Evolutionary conservation across 169 alveolate genomes (phyloP), one percentile per base, ranked within the genome.

Genomic region (Besnoitia besnoiti): DNA sequence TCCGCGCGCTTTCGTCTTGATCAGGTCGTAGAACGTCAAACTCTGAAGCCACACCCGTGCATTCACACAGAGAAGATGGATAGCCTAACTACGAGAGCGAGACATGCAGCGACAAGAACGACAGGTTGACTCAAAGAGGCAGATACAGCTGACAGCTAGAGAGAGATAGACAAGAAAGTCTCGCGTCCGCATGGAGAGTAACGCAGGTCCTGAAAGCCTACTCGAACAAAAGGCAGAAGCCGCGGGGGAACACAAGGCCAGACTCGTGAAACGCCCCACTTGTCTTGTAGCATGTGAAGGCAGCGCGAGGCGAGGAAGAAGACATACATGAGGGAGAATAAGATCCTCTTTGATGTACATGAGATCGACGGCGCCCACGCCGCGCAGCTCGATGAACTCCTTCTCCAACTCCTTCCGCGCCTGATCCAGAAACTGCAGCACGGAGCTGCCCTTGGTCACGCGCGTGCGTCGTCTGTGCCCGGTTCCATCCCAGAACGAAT

Each of bases 311-410:
- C 35, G 14, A 10, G 5, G 47, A n/a, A 8, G 47, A 27, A 16
- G 46, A 37, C 89, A 27, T 90, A 90, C 90, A 73, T 96, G 96
- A 0, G 97, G 97, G 12, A 96, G 94, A 42, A 96, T 95, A 49
- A 94, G 94, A 50, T 96, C 96, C 49, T 96, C 97, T 77, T 96
- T 96, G 46, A 96, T 94, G 82, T 94, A 96, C 94, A 96, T 93
- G 33, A 96, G 85, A 47, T 94, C 91, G 24, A 87, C 93, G n/a
- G 95, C 85, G 19, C 46, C 80, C 33, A 93, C 55, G 33, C 49
- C 39, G 30, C 95, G 93, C 80, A 93, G 62, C 42, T 76, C 95
- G 19, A 89, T 90, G 44, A 95, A 95, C 30, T 95, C 97, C 19
- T 84, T 49, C 44, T 91, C 94, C 50, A 95, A 89, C 61, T 94